Base-by-base conservation (phyloP, 192 early-diverging fungal genomes). In the Coemansia sp. region DNA sequence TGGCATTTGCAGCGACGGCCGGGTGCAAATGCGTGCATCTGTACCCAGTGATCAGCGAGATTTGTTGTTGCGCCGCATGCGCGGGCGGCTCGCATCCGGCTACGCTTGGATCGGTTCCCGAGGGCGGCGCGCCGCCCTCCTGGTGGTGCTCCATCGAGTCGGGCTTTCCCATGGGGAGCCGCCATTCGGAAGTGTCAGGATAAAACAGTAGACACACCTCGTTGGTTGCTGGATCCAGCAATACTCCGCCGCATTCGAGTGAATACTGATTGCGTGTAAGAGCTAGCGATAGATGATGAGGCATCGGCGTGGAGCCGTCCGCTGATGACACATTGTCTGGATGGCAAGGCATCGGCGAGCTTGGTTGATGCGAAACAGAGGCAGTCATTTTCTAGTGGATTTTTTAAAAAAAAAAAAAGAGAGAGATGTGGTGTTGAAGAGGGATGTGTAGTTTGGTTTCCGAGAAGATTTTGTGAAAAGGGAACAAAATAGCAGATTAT, bases 161-260 rank as follows among this genome's bases (percentile, higher is more conserved):
- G 34, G 77, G 66, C 9, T 55, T 63, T 4, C 78, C 72, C 52
- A 81, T 75, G 34, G 78, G 78, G 6, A 81, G 72, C 20, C 78
- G 69, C 78, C 78, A 81, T 51, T 81, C 78, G 52, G 78, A 81
- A 10, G 69, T 66, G 60, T 81, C 78, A 0, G 78, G 78, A 59
- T 81, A 81, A 56, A 81, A 81, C 23, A 81, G 63, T 10, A 81
- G 59, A 15, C 78, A 81, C 10, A 81, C 78, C 51, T 81, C 78
- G 62, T 69, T 81, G 58, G 72, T 81, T 3, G 58, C 25, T 0
- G 78, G 78, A 51, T 81, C 78, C 4, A 81, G 43, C 15, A 81
- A 67, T 4, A 81, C 72, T 6, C 78, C 78, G 59, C 78, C 78
- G 63, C 68, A 72, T 35, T 81, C 78, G 2, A 68, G 30, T 0